Conservation (phyloP, 2,329 filamentous ascomycete species). For the Coniochaeta prunicola region DNA sequence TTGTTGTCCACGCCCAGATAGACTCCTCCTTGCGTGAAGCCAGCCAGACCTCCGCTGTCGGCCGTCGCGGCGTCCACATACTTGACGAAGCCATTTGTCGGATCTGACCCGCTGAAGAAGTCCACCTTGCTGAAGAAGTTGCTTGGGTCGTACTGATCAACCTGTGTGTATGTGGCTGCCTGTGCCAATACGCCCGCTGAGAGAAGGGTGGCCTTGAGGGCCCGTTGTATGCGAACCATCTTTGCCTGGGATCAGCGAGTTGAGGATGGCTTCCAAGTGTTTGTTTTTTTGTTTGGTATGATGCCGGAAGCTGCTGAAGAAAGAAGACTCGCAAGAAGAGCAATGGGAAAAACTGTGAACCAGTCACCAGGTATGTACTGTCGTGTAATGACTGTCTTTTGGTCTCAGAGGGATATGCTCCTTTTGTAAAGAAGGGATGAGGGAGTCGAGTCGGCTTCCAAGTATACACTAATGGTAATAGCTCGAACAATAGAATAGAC, state of each 20-base stretch:
- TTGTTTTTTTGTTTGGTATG: neutral
- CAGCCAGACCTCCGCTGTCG: slow-evolving; percentile 48
- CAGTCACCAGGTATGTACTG: neutral
- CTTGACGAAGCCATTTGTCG: slow-evolving; percentile 67
- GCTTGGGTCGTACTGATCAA: slow-evolving; percentile 38
- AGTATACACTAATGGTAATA: neutral
- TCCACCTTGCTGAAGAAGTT: slow-evolving; percentile 52
- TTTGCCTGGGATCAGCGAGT: neutral
- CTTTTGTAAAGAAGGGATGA: neutral
- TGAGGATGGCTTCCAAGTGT: neutral
- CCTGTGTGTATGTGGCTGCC: slow-evolving; percentile 35
- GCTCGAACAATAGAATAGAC: neutral
- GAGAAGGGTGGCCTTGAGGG: neutral
- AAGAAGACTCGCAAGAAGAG: neutral
- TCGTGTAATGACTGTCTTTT: neutral
- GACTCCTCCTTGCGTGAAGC: slow-evolving; percentile 45
- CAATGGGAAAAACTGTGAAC: neutral
- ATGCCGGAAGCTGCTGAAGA: neutral
- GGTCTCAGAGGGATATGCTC: neutral
- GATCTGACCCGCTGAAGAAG: slow-evolving; percentile 54
- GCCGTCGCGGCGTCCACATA: slow-evolving; percentile 58
- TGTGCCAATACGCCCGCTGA: slow-evolving; percentile 11
- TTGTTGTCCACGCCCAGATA: slow-evolving; percentile 64
- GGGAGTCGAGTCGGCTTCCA: neutral
- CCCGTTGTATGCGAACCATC: neutral